A percentile compares a stretch with the other conserved stretches of the same genome.
phyloP scores from a whole-genome alignment of 2,329 filamentous ascomycete species.

The Aspergillus fumigatus region DNA sequence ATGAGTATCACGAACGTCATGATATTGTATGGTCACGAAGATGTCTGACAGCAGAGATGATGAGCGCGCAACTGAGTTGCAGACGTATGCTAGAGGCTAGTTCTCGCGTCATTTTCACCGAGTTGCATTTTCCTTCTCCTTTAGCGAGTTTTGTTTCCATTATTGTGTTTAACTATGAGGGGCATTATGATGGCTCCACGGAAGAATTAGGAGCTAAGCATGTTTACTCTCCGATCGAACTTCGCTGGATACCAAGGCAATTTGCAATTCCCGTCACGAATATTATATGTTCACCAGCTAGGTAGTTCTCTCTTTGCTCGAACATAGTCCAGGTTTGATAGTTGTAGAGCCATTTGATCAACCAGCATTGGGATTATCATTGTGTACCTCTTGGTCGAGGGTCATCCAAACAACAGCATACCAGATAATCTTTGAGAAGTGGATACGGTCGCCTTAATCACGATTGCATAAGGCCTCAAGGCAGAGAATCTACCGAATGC shows the following conservation, averaged over 20 bases:
- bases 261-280: background rate
- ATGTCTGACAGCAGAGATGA: slow-evolving; percentile 18
- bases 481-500: slow-evolving; percentile 11
- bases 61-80: slow-evolving; percentile 21
- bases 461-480: background rate
- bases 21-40: slow-evolving; percentile 35
- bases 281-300: background rate
- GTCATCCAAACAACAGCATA: background rate
- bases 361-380: background rate
- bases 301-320: background rate
- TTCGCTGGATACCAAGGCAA: background rate
- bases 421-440: too few relatives aligned
- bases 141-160: slow-evolving; percentile 11
- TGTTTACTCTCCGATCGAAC: background rate
- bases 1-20: slow-evolving; percentile 41
- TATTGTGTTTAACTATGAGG: slow-evolving; percentile 2
- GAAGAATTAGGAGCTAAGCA: background rate
- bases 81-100: slow-evolving; percentile 20
- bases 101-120: slow-evolving; percentile 17
- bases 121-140: slow-evolving; percentile 16
- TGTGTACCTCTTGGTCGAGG: background rate
- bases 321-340: background rate
- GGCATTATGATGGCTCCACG: background rate
- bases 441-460: background rate
- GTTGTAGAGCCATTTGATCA: background rate